Conservation (phyloP, 2,329 filamentous ascomycete genomes). For the Clonostachys sp. region DNA sequence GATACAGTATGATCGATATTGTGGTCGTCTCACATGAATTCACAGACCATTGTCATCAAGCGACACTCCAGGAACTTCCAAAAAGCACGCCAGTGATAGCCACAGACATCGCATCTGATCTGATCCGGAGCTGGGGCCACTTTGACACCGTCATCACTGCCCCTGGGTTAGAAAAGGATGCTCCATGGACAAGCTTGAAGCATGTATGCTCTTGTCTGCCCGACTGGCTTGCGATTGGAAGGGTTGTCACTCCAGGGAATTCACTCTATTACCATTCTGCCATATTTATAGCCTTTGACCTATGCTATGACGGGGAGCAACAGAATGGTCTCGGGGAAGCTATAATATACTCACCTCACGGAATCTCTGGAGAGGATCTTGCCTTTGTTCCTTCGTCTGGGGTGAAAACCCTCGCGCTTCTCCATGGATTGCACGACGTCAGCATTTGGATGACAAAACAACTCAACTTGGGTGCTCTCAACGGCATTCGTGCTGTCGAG, state of each 20-base stretch:
- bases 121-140: slow-evolving; percentile 54
- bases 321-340: slow-evolving; percentile 35
- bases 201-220: slow-evolving; percentile 33
- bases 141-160: slow-evolving; percentile 51
- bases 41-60: slow-evolving; percentile 62
- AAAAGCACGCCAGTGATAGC: slow-evolving; percentile 53
- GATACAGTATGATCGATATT: slow-evolving; percentile 44
- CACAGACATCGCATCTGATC: slow-evolving; percentile 48
- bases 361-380: slow-evolving; percentile 44
- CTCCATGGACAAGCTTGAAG: slow-evolving; percentile 8
- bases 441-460: slow-evolving; percentile 44
- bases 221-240: slow-evolving; percentile 56
- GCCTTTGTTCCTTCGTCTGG: slow-evolving; percentile 29
- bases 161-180: slow-evolving; percentile 31
- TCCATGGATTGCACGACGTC: slow-evolving; percentile 63
- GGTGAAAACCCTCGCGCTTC: slow-evolving; percentile 49
- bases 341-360: slow-evolving; percentile 61
- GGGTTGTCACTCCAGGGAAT: slow-evolving; percentile 48
- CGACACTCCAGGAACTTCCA: slow-evolving; percentile 53
- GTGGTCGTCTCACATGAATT: slow-evolving; percentile 62
- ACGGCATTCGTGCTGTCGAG: slow-evolving; percentile 52
- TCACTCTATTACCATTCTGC: slow-evolving; percentile 59
- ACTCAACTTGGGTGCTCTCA: slow-evolving; percentile 59
- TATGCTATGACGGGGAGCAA: slow-evolving; percentile 4
- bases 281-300: slow-evolving; percentile 49